Evolutionary conservation across 2,329 filamentous ascomycete genomes (phyloP).

Genomic region (Aureobasidium sp.): DNA sequence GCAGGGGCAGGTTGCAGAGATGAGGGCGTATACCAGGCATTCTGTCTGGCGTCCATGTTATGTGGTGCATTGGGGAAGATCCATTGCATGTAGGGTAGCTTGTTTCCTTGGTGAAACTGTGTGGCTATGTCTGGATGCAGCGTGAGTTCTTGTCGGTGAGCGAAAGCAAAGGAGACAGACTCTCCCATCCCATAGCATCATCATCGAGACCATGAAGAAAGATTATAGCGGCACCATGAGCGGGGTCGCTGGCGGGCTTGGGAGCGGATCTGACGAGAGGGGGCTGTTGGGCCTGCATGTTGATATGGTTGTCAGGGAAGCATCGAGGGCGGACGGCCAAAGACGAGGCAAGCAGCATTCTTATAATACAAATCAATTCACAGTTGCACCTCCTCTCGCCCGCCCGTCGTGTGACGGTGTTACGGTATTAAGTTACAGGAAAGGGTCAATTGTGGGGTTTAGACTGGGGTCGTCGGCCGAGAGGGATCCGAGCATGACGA

Average conservation of each 20-base stretch:
- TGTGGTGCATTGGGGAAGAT: constrained; percentile 45
- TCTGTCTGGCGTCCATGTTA: constrained; percentile 39
- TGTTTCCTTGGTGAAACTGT: constrained; percentile 43
- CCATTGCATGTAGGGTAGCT: constrained; percentile 44
- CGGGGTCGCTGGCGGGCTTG: constrained; percentile 28
- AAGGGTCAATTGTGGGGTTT: not conserved
- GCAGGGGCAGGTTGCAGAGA: constrained; percentile 33
- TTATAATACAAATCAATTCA: not conserved
- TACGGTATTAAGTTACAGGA: not conserved
- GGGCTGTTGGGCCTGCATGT: constrained; percentile 20
- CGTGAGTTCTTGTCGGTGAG: not conserved
- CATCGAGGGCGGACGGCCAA: not conserved
- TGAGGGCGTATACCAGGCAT: constrained; percentile 43
- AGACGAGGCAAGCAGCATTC: not conserved
- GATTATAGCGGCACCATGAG: constrained; percentile 38
- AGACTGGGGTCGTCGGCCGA: not conserved
- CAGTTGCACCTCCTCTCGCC: constrained; percentile 1
- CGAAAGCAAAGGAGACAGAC: constrained; percentile 22
- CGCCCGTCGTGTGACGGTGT: not conserved
- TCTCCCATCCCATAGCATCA: constrained; percentile 38
- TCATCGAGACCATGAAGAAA: constrained; percentile 44
- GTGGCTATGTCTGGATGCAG: constrained; percentile 33
- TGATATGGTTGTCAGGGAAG: not conserved
- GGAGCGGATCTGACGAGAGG: constrained; percentile 34
- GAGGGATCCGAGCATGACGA: not conserved